Base-by-base conservation (phyloP, 371 early-diverging fungal genomes). In the Syncephalastrum contaminatum region DNA sequence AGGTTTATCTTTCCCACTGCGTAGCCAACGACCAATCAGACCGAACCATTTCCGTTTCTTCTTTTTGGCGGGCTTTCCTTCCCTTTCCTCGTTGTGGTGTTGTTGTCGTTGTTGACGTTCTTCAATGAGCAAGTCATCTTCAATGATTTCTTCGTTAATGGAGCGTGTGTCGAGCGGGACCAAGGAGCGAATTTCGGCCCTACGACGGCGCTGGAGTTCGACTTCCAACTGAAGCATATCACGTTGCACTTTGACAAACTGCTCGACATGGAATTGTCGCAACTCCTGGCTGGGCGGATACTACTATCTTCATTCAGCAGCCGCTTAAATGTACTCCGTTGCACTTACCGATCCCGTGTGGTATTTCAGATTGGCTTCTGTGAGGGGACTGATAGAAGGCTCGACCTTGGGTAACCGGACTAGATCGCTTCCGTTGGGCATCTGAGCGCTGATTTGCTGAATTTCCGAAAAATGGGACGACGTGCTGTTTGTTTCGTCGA, bases 341-440 rank as follows among this genome's bases (percentile, higher is more conserved):
- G 10, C 13, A 42, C 53, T 62, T 58, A 62, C 63, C 8, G 58
- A 51, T 16, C 21, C 25, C 5, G 53, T 63, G 20, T 63, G 63
- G 48, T 58, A 54, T 21, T 51, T 45, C 15, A 63, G 24, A 53
- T 63, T 63, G 16, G 46, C 27, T 22, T 58, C 58, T 7, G 63
- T 63, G 13, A 63, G 48, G 14, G 63, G 58, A 49, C 63, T 63
- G 18, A 58, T 24, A 45, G 54, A 58, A 12, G 63, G 54, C 12
- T 63, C 63, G 51, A 18, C 18, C 16, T 30, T 30, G 36, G 36
- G 7, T 30, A 10, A 12, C 10, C 36, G 2, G 10, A 2, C 10
- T 0, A 30, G 10, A 12, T 41, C 8, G 10, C 19, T 40, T 3
- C 19, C 18, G 3, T 20, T 22, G 22, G 51, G 51, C 20, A 40